These are phyloP conservation scores for Microascus cirrosus DNA, from an alignment of 2,329 filamentous ascomycete genomes.

Conservation along the genomic window DNA sequence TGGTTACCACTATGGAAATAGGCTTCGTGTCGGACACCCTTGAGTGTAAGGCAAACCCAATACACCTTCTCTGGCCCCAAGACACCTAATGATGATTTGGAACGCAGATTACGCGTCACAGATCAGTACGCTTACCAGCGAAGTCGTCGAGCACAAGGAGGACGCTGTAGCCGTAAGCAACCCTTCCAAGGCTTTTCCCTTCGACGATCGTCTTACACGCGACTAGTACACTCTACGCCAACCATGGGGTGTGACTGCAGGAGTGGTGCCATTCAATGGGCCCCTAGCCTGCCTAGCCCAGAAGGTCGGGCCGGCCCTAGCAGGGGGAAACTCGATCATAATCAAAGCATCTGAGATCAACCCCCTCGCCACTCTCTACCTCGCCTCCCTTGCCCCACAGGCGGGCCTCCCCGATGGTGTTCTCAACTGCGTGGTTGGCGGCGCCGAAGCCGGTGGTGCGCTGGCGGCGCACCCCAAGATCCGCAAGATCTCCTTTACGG, in stretches of 20 bases:
- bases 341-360: neutral
- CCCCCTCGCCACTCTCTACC: neutral
- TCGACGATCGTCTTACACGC: neutral
- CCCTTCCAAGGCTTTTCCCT: neutral
- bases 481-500: constrained; percentile 58
- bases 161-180: neutral
- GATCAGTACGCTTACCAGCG: neutral
- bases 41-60: neutral
- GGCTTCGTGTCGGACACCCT: neutral
- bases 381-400: constrained; percentile 2
- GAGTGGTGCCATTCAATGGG: constrained; percentile 76
- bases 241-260: neutral
- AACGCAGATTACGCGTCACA: neutral
- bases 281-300: constrained; percentile 59
- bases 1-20: neutral
- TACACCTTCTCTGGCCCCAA: neutral
- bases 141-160: neutral
- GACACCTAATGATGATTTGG: neutral
- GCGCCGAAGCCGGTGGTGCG: constrained; percentile 1
- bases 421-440: constrained; percentile 4
- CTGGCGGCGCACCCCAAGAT: constrained; percentile 6
- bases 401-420: constrained; percentile 6
- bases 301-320: neutral
- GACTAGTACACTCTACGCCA: neutral
- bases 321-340: neutral